Conservation (phyloP, 371 early-diverging fungal genomes). For the Haplosporangium sp. region DNA sequence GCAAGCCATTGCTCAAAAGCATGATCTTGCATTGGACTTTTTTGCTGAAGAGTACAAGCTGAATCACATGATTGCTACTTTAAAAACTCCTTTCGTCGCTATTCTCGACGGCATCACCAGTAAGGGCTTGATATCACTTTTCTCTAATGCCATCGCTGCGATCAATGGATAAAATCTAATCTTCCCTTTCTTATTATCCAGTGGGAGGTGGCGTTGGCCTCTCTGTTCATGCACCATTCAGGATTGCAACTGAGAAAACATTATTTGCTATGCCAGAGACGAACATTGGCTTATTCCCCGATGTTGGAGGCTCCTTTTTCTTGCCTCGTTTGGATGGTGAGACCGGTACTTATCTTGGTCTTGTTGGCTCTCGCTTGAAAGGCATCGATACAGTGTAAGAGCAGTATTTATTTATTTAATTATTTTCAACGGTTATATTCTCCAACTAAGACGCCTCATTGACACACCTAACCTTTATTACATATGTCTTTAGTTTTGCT, state of each 20-base stretch:
- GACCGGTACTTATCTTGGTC: conserved; percentile 91
- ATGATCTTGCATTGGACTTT: conserved; percentile 76
- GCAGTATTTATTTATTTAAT: neutral
- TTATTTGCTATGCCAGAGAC: conserved; percentile 96
- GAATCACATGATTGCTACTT: conserved; percentile 90
- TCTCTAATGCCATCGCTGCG: neutral
- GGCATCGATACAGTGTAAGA: conserved; percentile 91
- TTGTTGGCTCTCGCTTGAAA: conserved; percentile 88
- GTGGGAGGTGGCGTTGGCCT: conserved; percentile 98
- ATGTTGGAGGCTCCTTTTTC: conserved; percentile 95
- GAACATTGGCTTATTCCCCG: conserved; percentile 93
- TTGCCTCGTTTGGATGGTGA: conserved; percentile 93
- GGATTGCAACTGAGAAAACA: conserved; percentile 94
- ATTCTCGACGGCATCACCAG: conserved; percentile 94
- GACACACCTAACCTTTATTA: neutral
- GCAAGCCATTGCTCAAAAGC: conserved; percentile 33
- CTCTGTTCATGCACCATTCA: conserved; percentile 94
- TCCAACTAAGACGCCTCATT: neutral
- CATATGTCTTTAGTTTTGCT: conserved; percentile 67
- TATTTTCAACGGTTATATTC: neutral
- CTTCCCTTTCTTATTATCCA: conserved; percentile 31
- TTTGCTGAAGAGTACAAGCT: conserved; percentile 92
- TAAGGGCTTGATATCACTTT: conserved; percentile 55
- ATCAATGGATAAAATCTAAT: neutral
- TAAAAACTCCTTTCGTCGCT: conserved; percentile 89